Conservation (phyloP, 2,329 filamentous ascomycete genomes). For the Aspergillus tamarii region DNA sequence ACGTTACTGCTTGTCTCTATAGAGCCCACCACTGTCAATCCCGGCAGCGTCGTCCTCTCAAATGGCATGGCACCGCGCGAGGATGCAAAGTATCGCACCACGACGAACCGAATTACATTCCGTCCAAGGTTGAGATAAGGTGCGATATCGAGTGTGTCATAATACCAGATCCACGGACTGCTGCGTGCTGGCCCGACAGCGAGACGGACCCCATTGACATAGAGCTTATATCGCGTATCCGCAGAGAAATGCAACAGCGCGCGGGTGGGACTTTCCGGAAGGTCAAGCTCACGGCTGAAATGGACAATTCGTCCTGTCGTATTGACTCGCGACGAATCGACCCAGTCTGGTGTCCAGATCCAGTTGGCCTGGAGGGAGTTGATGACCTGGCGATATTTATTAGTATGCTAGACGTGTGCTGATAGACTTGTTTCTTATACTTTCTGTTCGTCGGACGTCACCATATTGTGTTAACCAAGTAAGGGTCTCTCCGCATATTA, state of each 20-base stretch:
- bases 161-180: constrained; percentile 38
- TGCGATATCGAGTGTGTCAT: constrained; percentile 34
- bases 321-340: constrained; percentile 13
- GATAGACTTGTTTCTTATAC: not conserved
- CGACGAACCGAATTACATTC: constrained; percentile 28
- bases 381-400: constrained; percentile 13
- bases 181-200: constrained; percentile 43
- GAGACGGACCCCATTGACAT: constrained; percentile 42
- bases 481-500: too few species aligned
- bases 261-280: not conserved
- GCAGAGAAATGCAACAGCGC: constrained; percentile 27
- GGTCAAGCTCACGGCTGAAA: constrained; percentile 6
- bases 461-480: not conserved
- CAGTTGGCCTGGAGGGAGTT: constrained; percentile 18
- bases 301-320: constrained; percentile 14
- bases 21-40: constrained; percentile 31
- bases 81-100: constrained; percentile 32
- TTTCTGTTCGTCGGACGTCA: not conserved
- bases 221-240: constrained; percentile 50
- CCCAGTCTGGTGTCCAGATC: constrained; percentile 19
- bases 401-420: not conserved
- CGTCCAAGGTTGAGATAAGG: constrained; percentile 24
- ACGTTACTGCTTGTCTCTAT: constrained; percentile 16
- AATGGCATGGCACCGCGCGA: constrained; percentile 35
- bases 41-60: constrained; percentile 31